Evolutionary conservation across 495 filamentous ascomycete species (phyloP).

Genomic region (Friedmanniomyces endolithicus): DNA sequence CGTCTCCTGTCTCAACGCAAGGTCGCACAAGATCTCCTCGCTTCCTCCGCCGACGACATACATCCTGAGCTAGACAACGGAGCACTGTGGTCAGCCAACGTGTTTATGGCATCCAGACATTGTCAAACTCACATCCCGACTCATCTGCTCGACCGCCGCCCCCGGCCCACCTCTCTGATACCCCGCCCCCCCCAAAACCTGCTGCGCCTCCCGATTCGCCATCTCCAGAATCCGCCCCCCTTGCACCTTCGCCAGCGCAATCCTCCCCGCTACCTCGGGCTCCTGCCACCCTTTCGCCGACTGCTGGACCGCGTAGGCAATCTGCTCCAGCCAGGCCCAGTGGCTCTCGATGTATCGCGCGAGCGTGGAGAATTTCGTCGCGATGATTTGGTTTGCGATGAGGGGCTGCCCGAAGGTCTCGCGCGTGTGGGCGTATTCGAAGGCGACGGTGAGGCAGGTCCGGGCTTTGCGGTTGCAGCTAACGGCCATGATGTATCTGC

Average conservation of each 20-base stretch:
- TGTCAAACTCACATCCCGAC: constrained; percentile 19
- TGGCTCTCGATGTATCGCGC: constrained; percentile 30
- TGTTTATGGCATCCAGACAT: background rate
- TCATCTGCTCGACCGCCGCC: constrained; percentile 30
- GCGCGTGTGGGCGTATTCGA: constrained; percentile 29
- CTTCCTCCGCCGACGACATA: constrained; percentile 31
- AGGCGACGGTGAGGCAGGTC: constrained; percentile 23
- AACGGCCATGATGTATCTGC: constrained; percentile 26
- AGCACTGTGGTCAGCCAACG: background rate
- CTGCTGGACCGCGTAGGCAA: constrained; percentile 30
- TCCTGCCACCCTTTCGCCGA: constrained; percentile 27
- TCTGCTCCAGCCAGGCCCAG: constrained; percentile 38
- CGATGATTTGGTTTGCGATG: constrained; percentile 30
- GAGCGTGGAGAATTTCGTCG: constrained; percentile 27
- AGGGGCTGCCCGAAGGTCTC: constrained; percentile 31
- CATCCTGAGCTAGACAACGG: constrained; percentile 19
- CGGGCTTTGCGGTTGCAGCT: constrained; percentile 30
- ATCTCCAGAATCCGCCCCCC: constrained; percentile 44
- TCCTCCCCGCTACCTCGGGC: constrained; percentile 28
- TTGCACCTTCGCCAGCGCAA: constrained; percentile 42
- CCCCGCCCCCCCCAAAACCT: constrained; percentile 47
- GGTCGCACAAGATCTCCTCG: constrained; percentile 31
- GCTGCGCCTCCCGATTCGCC: constrained; percentile 47
- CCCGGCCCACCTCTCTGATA: constrained; percentile 29
- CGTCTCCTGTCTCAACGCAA: constrained; percentile 23